Evolutionary conservation across 2,329 filamentous ascomycete genomes (phyloP).

Genomic region (Zymoseptoria brevis): DNA sequence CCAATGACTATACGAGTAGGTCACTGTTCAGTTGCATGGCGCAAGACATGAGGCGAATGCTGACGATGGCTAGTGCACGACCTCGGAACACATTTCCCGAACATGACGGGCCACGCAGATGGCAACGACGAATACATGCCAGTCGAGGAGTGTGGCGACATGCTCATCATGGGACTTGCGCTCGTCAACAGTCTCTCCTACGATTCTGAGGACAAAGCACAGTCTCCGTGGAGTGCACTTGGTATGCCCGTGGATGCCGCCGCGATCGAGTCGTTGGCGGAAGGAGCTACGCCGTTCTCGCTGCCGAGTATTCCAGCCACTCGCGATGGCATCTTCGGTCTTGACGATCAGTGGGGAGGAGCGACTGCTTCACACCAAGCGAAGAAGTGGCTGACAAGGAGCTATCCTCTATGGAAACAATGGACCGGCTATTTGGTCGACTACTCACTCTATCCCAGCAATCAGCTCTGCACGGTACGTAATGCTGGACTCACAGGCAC

Average conservation of each 20-base stretch:
- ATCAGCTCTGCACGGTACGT: slow-evolving; percentile 62
- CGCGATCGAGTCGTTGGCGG: slow-evolving; percentile 14
- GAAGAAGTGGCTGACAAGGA: slow-evolving; percentile 56
- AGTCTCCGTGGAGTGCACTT: slow-evolving; percentile 51
- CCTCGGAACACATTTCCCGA: slow-evolving; percentile 64
- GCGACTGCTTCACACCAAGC: slow-evolving; percentile 49
- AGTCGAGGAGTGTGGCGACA: slow-evolving; percentile 70
- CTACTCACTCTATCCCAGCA: slow-evolving; percentile 63
- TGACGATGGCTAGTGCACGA: slow-evolving; percentile 51
- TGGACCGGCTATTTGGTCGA: slow-evolving; percentile 76
- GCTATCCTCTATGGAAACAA: slow-evolving; percentile 65
- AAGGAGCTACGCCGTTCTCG: slow-evolving; percentile 42
- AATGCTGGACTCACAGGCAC: no score
- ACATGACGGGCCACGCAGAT: slow-evolving; percentile 64
- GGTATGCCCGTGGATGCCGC: slow-evolving; percentile 23
- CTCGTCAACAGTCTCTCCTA: slow-evolving; percentile 67
- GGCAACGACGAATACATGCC: slow-evolving; percentile 69
- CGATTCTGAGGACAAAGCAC: slow-evolving; percentile 45
- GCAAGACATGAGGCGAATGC: neutral
- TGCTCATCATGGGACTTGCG: slow-evolving; percentile 59
- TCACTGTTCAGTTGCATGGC: neutral
- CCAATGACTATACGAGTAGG: slow-evolving; percentile 61
- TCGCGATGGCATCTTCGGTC: slow-evolving; percentile 45
- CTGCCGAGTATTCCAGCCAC: slow-evolving; percentile 37
- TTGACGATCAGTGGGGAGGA: slow-evolving; percentile 55